A percentile compares a stretch with the other conserved stretches of the same genome.
Evolutionary conservation across 345 rosid species (phyloP).

Genomic region (Nasturtium officinale): DNA sequence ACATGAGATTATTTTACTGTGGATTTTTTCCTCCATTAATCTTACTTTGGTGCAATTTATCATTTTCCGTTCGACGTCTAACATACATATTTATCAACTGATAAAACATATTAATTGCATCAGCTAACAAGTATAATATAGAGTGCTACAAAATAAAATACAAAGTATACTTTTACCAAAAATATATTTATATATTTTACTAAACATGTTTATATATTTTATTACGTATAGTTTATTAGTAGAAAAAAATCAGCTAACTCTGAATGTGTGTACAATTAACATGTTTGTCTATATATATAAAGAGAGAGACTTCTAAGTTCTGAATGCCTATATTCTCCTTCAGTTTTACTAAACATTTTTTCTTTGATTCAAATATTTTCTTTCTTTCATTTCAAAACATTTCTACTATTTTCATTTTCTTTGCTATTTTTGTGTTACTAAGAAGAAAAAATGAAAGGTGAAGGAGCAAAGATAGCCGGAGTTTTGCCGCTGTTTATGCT

Average conservation of each 20-base stretch:
- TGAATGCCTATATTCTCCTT: slow-evolving; percentile 17
- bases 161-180: not conserved
- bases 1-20: not conserved
- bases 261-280: not conserved
- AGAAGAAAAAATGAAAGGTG: slow-evolving; percentile 31
- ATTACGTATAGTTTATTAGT: too few species aligned
- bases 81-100: not conserved
- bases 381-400: slow-evolving; percentile 1
- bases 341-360: slow-evolving; percentile 8
- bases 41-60: not conserved
- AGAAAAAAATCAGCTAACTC: not conserved
- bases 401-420: slow-evolving; percentile 5
- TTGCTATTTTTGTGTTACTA: slow-evolving; percentile 10
- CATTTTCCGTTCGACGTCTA: not conserved
- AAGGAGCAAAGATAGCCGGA: slow-evolving; percentile 27
- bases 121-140: not conserved
- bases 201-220: not conserved
- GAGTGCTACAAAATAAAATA: not conserved
- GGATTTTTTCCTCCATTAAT: not conserved
- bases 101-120: not conserved
- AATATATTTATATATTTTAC: not conserved
- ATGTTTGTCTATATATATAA: slow-evolving; percentile 11
- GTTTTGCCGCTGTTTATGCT: slow-evolving; percentile 31
- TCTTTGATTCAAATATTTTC: not conserved
- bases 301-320: slow-evolving; percentile 14